Evolutionary conservation across 2,329 filamentous ascomycete genomes (phyloP).

Genomic region (Byssothecium circinans): DNA sequence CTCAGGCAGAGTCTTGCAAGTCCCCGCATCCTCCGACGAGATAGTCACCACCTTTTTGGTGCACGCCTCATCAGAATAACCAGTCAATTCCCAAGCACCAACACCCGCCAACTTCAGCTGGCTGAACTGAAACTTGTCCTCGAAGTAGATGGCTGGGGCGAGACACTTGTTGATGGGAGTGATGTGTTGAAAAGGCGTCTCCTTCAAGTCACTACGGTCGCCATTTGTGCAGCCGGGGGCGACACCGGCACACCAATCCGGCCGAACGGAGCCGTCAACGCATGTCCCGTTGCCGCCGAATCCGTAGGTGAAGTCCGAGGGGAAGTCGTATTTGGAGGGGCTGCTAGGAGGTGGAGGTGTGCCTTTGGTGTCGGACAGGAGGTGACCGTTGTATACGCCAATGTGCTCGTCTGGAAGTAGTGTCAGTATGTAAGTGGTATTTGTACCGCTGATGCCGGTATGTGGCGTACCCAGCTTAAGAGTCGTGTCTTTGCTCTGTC

Average conservation of each 20-base stretch:
- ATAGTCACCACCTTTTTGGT: conserved; percentile 2
- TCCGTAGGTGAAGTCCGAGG: not conserved
- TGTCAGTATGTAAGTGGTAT: not conserved
- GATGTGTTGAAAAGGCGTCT: not conserved
- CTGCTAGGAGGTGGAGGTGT: conserved; percentile 1
- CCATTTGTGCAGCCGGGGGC: not conserved
- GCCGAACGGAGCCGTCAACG: not conserved
- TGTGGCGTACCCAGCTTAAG: conserved; percentile 3
- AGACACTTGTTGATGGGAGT: conserved; percentile 2
- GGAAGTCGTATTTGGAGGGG: conserved; percentile 7
- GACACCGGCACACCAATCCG: conserved; percentile 1
- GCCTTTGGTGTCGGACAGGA: conserved; percentile 12
- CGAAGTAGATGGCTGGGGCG: conserved; percentile 6
- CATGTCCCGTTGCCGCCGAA: conserved; percentile 8
- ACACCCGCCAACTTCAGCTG: conserved; percentile 3
- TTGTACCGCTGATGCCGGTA: not conserved
- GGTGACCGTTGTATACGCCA: conserved; percentile 12
- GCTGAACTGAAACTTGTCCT: conserved; percentile 5
- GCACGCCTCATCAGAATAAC: conserved; percentile 8
- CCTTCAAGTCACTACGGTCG: not conserved
- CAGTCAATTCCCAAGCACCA: conserved; percentile 7
- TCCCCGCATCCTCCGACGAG: conserved; percentile 1
- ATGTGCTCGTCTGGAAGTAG: conserved; percentile 12
- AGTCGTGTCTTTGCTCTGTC: conserved; percentile 1
- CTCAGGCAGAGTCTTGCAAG: conserved; percentile 3